Conservation (phyloP, 805 yeast species). For the Barnettozyma vustinii region DNA sequence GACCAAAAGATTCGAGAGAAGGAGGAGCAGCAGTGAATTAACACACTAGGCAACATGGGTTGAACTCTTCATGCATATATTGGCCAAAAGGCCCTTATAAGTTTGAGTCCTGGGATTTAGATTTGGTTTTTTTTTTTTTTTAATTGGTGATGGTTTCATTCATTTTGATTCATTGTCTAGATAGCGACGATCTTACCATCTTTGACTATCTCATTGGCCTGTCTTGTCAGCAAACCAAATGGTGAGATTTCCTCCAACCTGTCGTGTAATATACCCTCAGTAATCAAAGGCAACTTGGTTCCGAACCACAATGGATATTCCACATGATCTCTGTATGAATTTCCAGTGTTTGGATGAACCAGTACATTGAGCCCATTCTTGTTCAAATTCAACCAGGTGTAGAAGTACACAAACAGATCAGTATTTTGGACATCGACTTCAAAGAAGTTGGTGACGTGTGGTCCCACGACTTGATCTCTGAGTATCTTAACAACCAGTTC, state of each 20-base stretch:
- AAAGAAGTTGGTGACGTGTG: conserved; percentile 50
- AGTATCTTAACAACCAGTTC: conserved; percentile 9
- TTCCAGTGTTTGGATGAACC: conserved; percentile 45
- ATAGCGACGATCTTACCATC: not conserved
- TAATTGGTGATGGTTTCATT: not conserved
- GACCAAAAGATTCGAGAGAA: conserved; percentile 1
- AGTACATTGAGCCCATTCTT: conserved; percentile 46
- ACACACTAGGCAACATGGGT: too few species aligned
- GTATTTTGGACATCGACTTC: conserved; percentile 45
- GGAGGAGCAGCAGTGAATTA: not conserved
- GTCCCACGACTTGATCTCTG: conserved; percentile 19
- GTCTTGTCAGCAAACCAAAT: conserved; percentile 2
- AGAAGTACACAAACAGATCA: conserved; percentile 34
- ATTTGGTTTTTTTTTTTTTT: not conserved
- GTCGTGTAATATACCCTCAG: conserved; percentile 1
- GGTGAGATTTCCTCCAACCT: not conserved
- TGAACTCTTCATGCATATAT: too few species aligned
- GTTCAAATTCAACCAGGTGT: conserved; percentile 42
- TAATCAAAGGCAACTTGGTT: conserved; percentile 26
- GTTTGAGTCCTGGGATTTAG: not conserved
- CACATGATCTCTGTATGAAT: conserved; percentile 39
- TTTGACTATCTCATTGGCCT: not conserved
- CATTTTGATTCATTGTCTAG: not conserved
- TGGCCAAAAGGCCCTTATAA: too few species aligned
- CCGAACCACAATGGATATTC: conserved; percentile 49